Evolutionary conservation across 2,329 filamentous ascomycete genomes (phyloP), one percentile per base, ranked within the genome.

Genomic region (Metarhizium rileyi): DNA sequence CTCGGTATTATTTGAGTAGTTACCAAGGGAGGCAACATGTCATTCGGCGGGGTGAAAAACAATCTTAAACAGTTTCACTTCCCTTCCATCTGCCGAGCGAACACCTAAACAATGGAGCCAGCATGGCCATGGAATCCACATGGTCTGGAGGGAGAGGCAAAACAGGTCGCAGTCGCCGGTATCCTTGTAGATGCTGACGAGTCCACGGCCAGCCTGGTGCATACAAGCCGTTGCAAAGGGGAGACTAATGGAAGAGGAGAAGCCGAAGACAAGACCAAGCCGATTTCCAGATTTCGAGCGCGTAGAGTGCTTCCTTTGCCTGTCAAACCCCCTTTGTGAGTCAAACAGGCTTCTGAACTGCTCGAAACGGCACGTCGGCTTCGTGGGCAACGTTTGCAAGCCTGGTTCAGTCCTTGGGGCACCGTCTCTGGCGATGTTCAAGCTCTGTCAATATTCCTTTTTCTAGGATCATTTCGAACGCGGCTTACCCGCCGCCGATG

Each of bases 21-120:
- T 4, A 61, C 73, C 22, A 66, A 70, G 25, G 73, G 72, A 46
- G 76, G 75, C 27, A 73, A 67, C 10, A 69, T 77, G 3, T 64
- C 56, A 0, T 59, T 74, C 23, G 63, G 57, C 2, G 67, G 65
- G 27, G 61, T 61, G 16, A 58, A 65, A 16, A 79, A 72, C 60
- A 58, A 55, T 0, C 65, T 80, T 14, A 64, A 63, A 44, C 78
- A 81, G 55, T 81, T 80, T 65, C 78, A 81, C 62, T 78, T 81
- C 16, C 10, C 27, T 5, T n/a, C 64, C 79, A 82, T 58, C 75
- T 76, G 0, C 77, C 79, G 0, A 76, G 75, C 41, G 79, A 83
- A 66, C 79, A 83, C 56, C 69, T 72, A 44, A 65, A 81, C 59
- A 55, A 70, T 58, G 61, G 70, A 7, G 55, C 53, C 0, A 61